Evolutionary conservation across 2,329 filamentous ascomycete species (phyloP), one percentile per base, ranked within the genome.

Genomic region (Cladophialophora bantiana): DNA sequence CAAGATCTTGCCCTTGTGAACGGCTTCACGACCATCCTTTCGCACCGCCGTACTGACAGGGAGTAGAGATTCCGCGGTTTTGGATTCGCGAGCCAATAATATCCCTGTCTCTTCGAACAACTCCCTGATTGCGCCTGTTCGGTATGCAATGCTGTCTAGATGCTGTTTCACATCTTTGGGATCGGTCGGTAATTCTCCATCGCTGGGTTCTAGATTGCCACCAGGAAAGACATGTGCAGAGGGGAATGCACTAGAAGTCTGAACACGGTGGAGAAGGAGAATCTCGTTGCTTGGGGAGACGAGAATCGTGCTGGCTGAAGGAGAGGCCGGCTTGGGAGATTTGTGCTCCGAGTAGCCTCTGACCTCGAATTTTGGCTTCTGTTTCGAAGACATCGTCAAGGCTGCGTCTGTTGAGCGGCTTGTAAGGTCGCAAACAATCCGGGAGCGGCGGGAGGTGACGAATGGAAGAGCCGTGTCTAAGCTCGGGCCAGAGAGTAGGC

Each of bases 51-150:
- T 77, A 5, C 96, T 76, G 48, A 94, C 78, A 20, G 81, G 78
- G 0, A 84, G 85, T 5, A 83, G 82, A 10, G 78, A 78, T 64
- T 78, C 80, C 31, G 80, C 77, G 4, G 77, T 78, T 15, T 65
- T 71, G 26, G 69, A 73, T 53, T 78, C 75, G 3, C 77, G 78
- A 3, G 92, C 92, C 2, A 98, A 83, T 32, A 98, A 79, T 62
- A 97, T 93, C 0, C 95, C 95, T 70, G 91, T 94, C 80, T 98
- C 95, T 77, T 99, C 95, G 75, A 98, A 98, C 0, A 93, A 93
- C 82, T 98, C 95, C 6, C 95, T 85, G 31, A 98, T 87, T 0
- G 94, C 95, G 5, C 90, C 93, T 40, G 92, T 79, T n/a, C 93
- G 84, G 75, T 97, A 97, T 2, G 88, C 85, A 0, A 83, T 80